These are phyloP conservation scores for Dryadomyces quercus-mongolicae DNA, from an alignment of 2,329 filamentous ascomycete species.

Conservation along the genomic window DNA sequence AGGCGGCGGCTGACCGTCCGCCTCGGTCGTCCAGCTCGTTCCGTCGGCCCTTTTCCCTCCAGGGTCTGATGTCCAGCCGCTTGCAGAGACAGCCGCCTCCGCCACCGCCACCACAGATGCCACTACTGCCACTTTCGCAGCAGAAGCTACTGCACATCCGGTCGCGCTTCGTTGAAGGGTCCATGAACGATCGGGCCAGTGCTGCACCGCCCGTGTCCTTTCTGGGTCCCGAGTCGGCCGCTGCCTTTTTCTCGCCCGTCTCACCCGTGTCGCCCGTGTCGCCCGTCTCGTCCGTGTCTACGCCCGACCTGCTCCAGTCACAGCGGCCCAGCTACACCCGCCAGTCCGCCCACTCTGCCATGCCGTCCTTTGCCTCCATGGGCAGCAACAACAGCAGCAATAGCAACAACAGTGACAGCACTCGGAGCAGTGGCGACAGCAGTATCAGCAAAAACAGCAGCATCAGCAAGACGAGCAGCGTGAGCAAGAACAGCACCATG, in stretches of 20 bases:
- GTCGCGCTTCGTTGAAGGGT: conserved; percentile 63
- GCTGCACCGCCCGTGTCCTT: conserved; percentile 58
- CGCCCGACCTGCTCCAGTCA: neutral
- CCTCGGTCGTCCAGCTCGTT: neutral
- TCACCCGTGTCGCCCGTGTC: neutral
- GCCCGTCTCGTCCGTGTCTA: neutral
- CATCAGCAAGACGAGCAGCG: neutral
- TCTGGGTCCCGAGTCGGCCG: conserved; percentile 21
- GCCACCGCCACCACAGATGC: neutral
- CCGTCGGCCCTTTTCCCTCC: conserved; percentile 7
- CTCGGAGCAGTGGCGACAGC: neutral
- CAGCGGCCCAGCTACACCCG: conserved; percentile 7
- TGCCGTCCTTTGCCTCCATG: conserved; percentile 8
- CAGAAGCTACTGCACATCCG: neutral
- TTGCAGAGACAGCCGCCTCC: conserved; percentile 1
- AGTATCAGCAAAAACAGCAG: neutral
- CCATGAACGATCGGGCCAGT: conserved; percentile 73
- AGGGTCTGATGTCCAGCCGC: neutral
- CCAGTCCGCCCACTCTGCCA: conserved; percentile 6
- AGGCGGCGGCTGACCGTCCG: neutral
- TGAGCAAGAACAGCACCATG: neutral
- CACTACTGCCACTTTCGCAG: neutral
- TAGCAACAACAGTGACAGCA: neutral
- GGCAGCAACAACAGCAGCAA: neutral
- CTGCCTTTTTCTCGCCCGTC: neutral